Percentiles rank a stretch among this genome's conserved stretches.
Conservation (phyloP, 2,329 filamentous ascomycete genomes). For the Gaeumannomyces sp. region DNA sequence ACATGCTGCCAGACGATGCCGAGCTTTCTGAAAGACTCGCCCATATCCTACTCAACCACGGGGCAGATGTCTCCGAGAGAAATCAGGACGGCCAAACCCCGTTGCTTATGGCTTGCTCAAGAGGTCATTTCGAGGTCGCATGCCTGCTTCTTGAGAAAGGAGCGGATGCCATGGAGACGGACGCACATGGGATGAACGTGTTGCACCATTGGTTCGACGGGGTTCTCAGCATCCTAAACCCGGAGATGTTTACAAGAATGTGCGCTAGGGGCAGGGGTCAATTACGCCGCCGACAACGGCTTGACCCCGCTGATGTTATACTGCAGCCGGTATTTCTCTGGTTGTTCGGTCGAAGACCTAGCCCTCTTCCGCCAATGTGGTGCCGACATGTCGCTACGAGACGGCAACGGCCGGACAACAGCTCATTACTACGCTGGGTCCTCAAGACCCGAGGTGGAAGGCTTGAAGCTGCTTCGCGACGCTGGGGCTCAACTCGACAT, state of each 20-base stretch:
- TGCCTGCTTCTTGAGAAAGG: neutral
- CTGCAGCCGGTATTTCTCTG: neutral
- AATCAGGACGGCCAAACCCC: neutral
- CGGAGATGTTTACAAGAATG: neutral
- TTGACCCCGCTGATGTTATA: neutral
- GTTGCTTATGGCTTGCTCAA: neutral
- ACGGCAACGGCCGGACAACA: neutral
- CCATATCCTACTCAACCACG: neutral
- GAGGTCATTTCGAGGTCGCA: neutral
- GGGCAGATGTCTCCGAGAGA: neutral
- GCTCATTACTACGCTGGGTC: neutral
- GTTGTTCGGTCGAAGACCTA: neutral
- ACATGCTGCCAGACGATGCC: neutral
- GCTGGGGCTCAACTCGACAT: neutral
- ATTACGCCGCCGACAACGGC: neutral
- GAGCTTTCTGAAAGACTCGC: neutral
- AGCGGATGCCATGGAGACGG: neutral
- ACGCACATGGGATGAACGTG: neutral
- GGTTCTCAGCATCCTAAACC: neutral
- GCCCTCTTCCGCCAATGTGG: neutral
- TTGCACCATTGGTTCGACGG: neutral
- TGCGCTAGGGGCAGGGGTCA: neutral
- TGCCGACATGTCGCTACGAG: neutral
- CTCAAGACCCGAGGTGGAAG: neutral
- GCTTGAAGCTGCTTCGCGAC: neutral